phyloP scores from a whole-genome alignment of 345 rosid species.

The Microcos paniculata region DNA sequence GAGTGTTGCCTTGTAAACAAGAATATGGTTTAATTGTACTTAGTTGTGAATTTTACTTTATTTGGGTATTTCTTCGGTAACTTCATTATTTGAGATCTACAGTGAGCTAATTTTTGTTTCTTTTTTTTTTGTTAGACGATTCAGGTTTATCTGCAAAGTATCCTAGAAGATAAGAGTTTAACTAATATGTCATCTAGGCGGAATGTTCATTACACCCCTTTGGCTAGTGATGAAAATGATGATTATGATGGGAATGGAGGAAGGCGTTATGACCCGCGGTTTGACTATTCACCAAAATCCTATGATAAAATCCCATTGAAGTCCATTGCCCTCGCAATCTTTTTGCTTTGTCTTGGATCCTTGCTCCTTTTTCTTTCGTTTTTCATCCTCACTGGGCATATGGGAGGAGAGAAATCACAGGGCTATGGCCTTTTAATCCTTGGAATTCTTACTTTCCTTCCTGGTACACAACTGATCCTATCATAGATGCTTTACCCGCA shows the following conservation, averaged over 20 bases:
- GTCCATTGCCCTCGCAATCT: conserved; percentile 72
- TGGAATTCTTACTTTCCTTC: conserved; percentile 79
- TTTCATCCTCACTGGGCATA: conserved; percentile 80
- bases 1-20: background rate
- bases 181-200: conserved; percentile 62
- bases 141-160: background rate
- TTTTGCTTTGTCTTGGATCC: conserved; percentile 64
- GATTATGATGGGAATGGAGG: conserved; percentile 29
- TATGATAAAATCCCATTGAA: conserved; percentile 79
- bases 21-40: background rate
- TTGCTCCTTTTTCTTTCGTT: conserved; percentile 65
- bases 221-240: conserved; percentile 59
- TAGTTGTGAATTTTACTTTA: background rate
- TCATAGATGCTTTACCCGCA: background rate
- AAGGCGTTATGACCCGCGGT: conserved; percentile 55
- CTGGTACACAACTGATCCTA: conserved; percentile 43
- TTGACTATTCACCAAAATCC: conserved; percentile 62
- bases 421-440: conserved; percentile 76
- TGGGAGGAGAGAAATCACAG: conserved; percentile 82
- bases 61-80: background rate
- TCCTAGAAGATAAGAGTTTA: conserved; percentile 4
- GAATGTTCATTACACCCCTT: conserved; percentile 45
- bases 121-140: background rate
- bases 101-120: background rate
- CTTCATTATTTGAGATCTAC: background rate